Evolutionary conservation across 2,329 filamentous ascomycete species (phyloP).

Genomic region (Fusarium nodosum): DNA sequence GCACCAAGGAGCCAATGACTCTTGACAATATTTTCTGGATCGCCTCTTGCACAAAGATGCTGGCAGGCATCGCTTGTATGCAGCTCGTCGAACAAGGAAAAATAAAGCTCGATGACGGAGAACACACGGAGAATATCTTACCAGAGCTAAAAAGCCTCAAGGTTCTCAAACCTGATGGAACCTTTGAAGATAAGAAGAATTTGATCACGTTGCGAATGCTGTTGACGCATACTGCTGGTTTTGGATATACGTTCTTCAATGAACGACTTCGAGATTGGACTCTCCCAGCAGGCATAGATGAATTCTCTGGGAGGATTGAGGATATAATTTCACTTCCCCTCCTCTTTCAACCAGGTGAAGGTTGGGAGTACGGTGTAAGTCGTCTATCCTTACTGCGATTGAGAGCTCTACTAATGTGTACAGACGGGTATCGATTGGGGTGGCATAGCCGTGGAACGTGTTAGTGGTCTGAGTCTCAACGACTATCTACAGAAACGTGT

Average conservation of each 20-base stretch:
- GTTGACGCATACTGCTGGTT: conserved; percentile 68
- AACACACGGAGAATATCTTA: conserved; percentile 61
- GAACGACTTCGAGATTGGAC: conserved; percentile 62
- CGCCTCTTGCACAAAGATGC: conserved; percentile 70
- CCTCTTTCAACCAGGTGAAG: conserved; percentile 72
- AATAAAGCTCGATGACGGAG: conserved; percentile 63
- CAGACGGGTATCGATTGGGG: conserved; percentile 68
- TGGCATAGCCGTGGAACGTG: conserved; percentile 63
- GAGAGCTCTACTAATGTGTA: too few species aligned
- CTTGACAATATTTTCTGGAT: conserved; percentile 73
- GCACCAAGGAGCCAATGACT: conserved; percentile 65
- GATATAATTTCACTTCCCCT: conserved; percentile 66
- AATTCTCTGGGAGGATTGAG: conserved; percentile 67
- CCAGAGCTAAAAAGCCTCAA: conserved; percentile 64
- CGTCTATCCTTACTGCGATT: too few species aligned
- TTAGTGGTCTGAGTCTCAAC: conserved; percentile 59
- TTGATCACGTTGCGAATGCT: conserved; percentile 71
- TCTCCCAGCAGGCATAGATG: conserved; percentile 66
- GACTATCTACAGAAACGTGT: conserved; percentile 64
- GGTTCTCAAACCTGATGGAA: conserved; percentile 58
- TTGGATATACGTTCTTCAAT: conserved; percentile 70
- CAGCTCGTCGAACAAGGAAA: conserved; percentile 68
- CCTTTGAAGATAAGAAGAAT: conserved; percentile 60
- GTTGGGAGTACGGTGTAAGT: conserved; percentile 71
- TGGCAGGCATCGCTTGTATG: conserved; percentile 66